These are phyloP conservation scores for Sabuloglossum arenarium DNA, from an alignment of 495 filamentous ascomycete species.

Conservation along the genomic window DNA sequence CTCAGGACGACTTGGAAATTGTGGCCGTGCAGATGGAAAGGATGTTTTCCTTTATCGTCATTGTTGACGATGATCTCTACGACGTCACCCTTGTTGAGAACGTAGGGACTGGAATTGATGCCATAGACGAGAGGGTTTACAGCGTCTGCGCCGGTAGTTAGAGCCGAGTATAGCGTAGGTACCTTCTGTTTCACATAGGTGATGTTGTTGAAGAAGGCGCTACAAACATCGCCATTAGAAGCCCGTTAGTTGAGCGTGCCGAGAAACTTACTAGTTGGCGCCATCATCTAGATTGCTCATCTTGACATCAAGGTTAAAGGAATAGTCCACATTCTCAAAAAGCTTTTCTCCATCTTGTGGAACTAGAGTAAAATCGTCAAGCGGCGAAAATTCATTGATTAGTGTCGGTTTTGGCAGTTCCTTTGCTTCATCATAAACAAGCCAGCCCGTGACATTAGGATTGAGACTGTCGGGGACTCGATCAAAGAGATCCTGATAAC, in stretches of 20 bases:
- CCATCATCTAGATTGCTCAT: conserved; percentile 58
- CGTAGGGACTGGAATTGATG: conserved; percentile 42
- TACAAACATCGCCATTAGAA: conserved; percentile 15
- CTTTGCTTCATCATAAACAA: conserved; percentile 44
- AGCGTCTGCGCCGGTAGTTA: conserved; percentile 40
- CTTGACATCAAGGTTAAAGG: conserved; percentile 38
- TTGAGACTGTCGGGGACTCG: conserved; percentile 39
- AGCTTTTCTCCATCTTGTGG: conserved; percentile 40
- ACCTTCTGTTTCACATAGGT: conserved; percentile 57
- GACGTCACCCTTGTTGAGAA: conserved; percentile 44
- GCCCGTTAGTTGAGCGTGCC: background rate
- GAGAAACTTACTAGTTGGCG: conserved; percentile 40
- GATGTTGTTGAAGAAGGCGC: conserved; percentile 64
- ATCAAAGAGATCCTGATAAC: conserved; percentile 44
- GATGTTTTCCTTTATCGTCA: conserved; percentile 48
- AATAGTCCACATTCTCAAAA: conserved; percentile 34
- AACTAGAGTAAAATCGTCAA: conserved; percentile 53
- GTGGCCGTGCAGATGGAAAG: conserved; percentile 81
- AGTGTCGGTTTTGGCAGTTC: conserved; percentile 32
- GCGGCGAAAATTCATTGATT: conserved; percentile 37
- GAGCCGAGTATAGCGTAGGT: conserved; percentile 55
- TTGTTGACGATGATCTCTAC: conserved; percentile 75
- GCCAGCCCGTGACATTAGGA: conserved; percentile 60
- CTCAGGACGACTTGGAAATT: conserved; percentile 52
- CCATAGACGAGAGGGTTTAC: conserved; percentile 53